Base-by-base conservation (phyloP, 1,284 basidiomycete species). In the Malassezia vespertilionis region DNA sequence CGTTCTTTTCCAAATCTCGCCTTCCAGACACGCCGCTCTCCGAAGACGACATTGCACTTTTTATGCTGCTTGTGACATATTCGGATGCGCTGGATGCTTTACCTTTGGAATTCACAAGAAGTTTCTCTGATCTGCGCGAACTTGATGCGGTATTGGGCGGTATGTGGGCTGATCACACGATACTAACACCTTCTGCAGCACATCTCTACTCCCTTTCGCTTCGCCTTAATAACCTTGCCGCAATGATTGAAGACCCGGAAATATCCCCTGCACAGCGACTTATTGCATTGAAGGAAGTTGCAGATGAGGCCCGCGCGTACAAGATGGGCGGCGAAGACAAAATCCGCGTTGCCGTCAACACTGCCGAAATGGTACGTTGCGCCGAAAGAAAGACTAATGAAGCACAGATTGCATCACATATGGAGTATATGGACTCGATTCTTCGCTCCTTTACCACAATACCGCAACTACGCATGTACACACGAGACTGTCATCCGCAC, bases 291-390 rank as follows among this genome's bases (percentile, higher is more conserved):
- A 79, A 82, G 52, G 86, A 93, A 70, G 88, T 95, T 62, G 87
- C 89, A 9, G 89, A 95, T 53, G 90, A 95, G 72, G 87, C 89
- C 0, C 76, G 79, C 32, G 79, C 84, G 38, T 86, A 95, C 74
- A 89, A 89, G 72, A 80, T 90, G 50, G 93, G 93, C 31, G 87
- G 86, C 34, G 93, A 97, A 72, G 91, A 99, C 80, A 97, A 97
- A 77, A 96, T 97, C 70, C 80, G 90, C 63, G 89, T 96, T 49
- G 89, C 89, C 9, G 87, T 84, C 58, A 84, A 84, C 59, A 90
- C 90, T 9, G 87, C 88, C 44, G 91, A 99, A 74, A 85, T 76
- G 12, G 77, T 79, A 56, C 60, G 76, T 70, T 9, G 27, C 10
- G 14, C 15, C 10, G 15, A 15, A 14, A 22, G 23, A 35, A 4